Evolutionary conservation across 805 yeast species (phyloP).

Genomic region (Candida bentonensis): DNA sequence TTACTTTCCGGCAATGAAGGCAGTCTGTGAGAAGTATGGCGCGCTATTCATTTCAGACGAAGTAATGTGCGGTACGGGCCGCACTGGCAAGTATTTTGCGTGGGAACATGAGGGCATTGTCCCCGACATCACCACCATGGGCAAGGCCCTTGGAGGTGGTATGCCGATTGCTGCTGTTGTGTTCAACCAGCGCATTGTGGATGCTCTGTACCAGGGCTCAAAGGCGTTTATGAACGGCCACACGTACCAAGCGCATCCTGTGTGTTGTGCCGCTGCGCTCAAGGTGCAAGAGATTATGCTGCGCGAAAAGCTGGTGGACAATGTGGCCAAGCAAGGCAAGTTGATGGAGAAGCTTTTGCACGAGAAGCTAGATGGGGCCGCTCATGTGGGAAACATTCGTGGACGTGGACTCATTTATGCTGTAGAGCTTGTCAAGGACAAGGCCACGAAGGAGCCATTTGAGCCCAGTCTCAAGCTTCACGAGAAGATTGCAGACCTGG

Average conservation of each 20-base stretch:
- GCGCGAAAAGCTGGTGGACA: conserved; percentile 24
- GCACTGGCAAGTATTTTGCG: conserved; percentile 34
- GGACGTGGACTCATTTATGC: conserved; percentile 52
- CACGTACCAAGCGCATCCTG: conserved; percentile 33
- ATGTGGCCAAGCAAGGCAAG: conserved; percentile 31
- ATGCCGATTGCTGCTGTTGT: conserved; percentile 35
- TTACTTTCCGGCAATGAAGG: conserved; percentile 32
- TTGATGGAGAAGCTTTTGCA: conserved; percentile 27
- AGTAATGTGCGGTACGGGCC: conserved; percentile 45
- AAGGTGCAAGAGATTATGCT: conserved; percentile 29
- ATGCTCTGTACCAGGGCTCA: conserved; percentile 27
- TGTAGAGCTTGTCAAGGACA: conserved; percentile 42
- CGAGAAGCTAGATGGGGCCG: conserved; percentile 21
- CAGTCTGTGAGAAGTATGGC: conserved; percentile 38
- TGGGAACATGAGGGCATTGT: conserved; percentile 32
- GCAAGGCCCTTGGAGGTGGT: conserved; percentile 38
- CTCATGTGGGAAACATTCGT: conserved; percentile 42
- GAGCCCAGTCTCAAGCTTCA: conserved; percentile 4
- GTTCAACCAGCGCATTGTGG: conserved; percentile 27
- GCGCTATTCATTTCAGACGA: conserved; percentile 38
- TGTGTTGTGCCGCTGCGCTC: conserved; percentile 31
- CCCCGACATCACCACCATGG: conserved; percentile 36
- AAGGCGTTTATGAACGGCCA: conserved; percentile 32
- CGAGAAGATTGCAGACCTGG: neutral
- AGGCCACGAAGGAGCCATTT: conserved; percentile 32